Evolutionary conservation across 108 stramenopile genomes (phyloP).

Genomic region (Epithemia pelagica): DNA sequence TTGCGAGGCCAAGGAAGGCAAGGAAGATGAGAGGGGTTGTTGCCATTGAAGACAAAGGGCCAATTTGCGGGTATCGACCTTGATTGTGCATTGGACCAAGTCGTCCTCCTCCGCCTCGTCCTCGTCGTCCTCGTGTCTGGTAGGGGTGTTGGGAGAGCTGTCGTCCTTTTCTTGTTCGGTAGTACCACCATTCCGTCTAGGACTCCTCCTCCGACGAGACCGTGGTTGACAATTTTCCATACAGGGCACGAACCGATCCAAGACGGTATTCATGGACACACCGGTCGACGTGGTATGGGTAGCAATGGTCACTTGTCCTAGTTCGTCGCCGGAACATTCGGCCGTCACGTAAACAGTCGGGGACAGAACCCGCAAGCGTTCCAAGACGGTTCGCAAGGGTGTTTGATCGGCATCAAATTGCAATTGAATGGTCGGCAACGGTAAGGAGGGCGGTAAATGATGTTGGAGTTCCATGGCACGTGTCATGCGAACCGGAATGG

Average conservation of each 20-base stretch:
- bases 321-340: too few species aligned
- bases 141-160: not conserved
- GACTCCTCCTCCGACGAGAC: slow-evolving; percentile 24
- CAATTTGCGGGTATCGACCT: slow-evolving; percentile 77
- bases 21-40: not conserved
- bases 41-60: slow-evolving; percentile 79
- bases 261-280: slow-evolving; percentile 43
- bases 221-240: slow-evolving; percentile 22
- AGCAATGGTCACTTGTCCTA: slow-evolving; percentile 36
- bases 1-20: slow-evolving; percentile 39
- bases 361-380: slow-evolving; percentile 56
- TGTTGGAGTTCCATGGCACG: slow-evolving; percentile 69
- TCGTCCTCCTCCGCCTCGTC: slow-evolving; percentile 12
- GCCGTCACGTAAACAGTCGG: slow-evolving; percentile 7
- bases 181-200: slow-evolving; percentile 23
- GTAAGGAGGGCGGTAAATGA: slow-evolving; percentile 68
- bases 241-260: slow-evolving; percentile 13
- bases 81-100: slow-evolving; percentile 41
- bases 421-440: slow-evolving; percentile 62
- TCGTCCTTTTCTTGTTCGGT: slow-evolving; percentile 19
- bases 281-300: slow-evolving; percentile 33
- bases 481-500: slow-evolving; percentile 76
- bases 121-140: not conserved
- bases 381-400: slow-evolving; percentile 63
- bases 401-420: slow-evolving; percentile 25